These are phyloP conservation scores for Erodium texanum DNA, from an alignment of 441 rosid species.

Conservation along the genomic window DNA sequence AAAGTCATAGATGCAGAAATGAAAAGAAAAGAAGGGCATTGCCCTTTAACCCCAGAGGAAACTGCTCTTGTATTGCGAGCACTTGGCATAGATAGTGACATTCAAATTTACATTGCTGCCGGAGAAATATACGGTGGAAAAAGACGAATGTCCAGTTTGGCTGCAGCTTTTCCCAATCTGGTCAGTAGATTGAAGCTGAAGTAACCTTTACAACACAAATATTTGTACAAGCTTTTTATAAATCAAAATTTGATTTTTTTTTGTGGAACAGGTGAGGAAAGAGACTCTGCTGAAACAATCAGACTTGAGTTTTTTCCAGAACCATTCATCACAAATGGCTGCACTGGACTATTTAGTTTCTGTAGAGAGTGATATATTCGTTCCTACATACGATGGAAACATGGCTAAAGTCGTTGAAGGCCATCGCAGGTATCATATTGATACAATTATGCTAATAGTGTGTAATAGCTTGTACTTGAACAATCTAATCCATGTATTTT, in stretches of 20 bases:
- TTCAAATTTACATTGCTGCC: slow-evolving; percentile 66
- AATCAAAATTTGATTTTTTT: slow-evolving; percentile 9
- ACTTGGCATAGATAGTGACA: slow-evolving; percentile 46
- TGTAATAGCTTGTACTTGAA: too few relatives aligned
- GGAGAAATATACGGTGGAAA: slow-evolving; percentile 66
- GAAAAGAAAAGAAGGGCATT: slow-evolving; percentile 60
- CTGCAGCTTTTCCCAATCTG: neutral
- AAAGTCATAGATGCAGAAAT: slow-evolving; percentile 50
- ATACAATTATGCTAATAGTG: neutral
- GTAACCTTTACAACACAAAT: neutral
- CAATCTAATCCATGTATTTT: too few relatives aligned
- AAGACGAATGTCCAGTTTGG: slow-evolving; percentile 25
- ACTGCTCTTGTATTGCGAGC: slow-evolving; percentile 50
- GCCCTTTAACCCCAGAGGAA: slow-evolving; percentile 72
- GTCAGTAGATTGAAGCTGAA: slow-evolving; percentile 27
- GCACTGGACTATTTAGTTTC: slow-evolving; percentile 65
- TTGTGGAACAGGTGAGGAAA: slow-evolving; percentile 47
- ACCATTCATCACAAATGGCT: slow-evolving; percentile 78
- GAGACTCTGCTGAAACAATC: slow-evolving; percentile 45
- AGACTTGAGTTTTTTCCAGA: slow-evolving; percentile 50
- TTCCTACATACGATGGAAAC: slow-evolving; percentile 67
- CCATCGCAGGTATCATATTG: slow-evolving; percentile 48
- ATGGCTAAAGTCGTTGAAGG: slow-evolving; percentile 81
- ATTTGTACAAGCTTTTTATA: neutral
- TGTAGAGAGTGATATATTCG: slow-evolving; percentile 60